Conservation (phyloP, 768 basidiomycete genomes). For the Lyophyllum atratum region DNA sequence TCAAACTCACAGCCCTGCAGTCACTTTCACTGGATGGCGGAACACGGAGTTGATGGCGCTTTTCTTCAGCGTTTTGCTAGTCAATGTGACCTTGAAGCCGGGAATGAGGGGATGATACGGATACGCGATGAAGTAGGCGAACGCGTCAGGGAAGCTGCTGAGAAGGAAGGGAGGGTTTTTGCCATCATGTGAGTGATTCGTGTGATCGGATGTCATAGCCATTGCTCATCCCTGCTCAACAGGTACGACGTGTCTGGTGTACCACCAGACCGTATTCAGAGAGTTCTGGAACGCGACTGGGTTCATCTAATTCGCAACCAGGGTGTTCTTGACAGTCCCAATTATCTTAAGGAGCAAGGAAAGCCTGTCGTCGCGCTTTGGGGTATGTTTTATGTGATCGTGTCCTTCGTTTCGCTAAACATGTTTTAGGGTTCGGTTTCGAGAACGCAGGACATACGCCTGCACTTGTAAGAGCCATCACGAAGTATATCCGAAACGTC, state of each 20-base stretch:
- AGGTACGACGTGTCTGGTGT: constrained; percentile 88
- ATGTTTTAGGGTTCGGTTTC: constrained; percentile 66
- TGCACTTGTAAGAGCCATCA: constrained; percentile 53
- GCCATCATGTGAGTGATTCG: constrained; percentile 71
- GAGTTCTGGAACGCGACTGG: constrained; percentile 74
- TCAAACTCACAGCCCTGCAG: constrained; percentile 25
- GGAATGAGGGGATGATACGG: constrained; percentile 56
- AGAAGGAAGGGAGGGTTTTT: constrained; percentile 78
- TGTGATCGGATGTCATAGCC: background rate
- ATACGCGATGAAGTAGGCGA: constrained; percentile 75
- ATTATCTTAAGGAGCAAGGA: constrained; percentile 70
- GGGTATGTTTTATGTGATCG: constrained; percentile 41
- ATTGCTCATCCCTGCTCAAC: constrained; percentile 1
- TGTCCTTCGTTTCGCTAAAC: background rate
- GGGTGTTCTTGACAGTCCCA: constrained; percentile 67
- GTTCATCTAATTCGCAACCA: constrained; percentile 64
- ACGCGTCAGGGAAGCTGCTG: constrained; percentile 73
- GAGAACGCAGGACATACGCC: constrained; percentile 63
- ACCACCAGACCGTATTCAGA: constrained; percentile 66
- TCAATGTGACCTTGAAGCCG: constrained; percentile 59
- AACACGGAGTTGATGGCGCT: constrained; percentile 77
- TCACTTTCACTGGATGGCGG: constrained; percentile 85
- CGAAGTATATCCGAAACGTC: constrained; percentile 55
- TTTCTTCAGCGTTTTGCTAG: constrained; percentile 80
- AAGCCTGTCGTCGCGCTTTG: constrained; percentile 74